These are phyloP conservation scores for Neurospora sp. DNA, from an alignment of 495 filamentous ascomycete genomes.

Conservation along the genomic window DNA sequence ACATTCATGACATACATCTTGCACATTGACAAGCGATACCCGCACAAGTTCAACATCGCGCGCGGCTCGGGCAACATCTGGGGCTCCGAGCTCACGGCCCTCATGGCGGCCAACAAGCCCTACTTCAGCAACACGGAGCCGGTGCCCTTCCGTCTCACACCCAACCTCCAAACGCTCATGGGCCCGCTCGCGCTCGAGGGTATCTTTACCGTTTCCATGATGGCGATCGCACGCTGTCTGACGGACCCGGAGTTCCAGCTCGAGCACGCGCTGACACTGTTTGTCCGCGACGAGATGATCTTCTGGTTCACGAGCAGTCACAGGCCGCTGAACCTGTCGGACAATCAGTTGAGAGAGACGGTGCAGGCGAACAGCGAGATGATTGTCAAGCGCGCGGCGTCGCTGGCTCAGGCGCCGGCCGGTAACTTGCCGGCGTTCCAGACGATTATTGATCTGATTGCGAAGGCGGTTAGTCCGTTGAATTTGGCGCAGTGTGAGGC, in stretches of 20 bases:
- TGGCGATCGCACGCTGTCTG: slow-evolving; percentile 91
- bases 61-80: slow-evolving; percentile 86
- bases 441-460: slow-evolving; percentile 86
- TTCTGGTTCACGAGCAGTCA: slow-evolving; percentile 89
- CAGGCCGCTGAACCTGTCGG: slow-evolving; percentile 45
- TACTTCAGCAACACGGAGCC: slow-evolving; percentile 90
- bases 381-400: slow-evolving; percentile 80
- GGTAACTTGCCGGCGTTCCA: slow-evolving; percentile 83
- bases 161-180: slow-evolving; percentile 91
- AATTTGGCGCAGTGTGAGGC: slow-evolving; percentile 76
- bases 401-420: slow-evolving; percentile 56
- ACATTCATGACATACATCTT: slow-evolving; percentile 99
- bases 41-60: slow-evolving; percentile 88
- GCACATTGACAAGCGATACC: slow-evolving; percentile 88
- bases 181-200: slow-evolving; percentile 92
- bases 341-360: slow-evolving; percentile 68
- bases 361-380: slow-evolving; percentile 83
- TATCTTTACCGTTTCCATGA: slow-evolving; percentile 81
- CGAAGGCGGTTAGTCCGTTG: slow-evolving; percentile 75
- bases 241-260: slow-evolving; percentile 87
- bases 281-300: slow-evolving; percentile 95
- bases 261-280: slow-evolving; percentile 84
- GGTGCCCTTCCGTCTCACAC: slow-evolving; percentile 93
- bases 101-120: slow-evolving; percentile 67
- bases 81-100: slow-evolving; percentile 86